phyloP scores from a whole-genome alignment of 78 protist species.

The Ministeria vibrans region DNA sequence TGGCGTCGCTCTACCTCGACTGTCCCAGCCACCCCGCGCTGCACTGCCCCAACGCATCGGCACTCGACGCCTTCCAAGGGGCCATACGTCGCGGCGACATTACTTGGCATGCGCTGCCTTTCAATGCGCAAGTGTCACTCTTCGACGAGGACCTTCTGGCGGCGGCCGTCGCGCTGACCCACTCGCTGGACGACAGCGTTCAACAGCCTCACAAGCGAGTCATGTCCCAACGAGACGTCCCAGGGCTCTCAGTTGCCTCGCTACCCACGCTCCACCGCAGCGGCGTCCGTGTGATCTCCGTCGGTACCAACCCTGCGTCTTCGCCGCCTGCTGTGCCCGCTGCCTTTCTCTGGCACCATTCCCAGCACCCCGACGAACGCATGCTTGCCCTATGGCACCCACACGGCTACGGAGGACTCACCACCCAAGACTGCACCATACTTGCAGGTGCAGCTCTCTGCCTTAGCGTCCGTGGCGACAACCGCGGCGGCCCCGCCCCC shows the following conservation, averaged over 20 bases:
- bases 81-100: constrained; percentile 3
- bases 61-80: background rate
- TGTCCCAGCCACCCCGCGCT: background rate
- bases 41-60: background rate
- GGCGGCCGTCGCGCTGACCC: background rate
- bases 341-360: background rate
- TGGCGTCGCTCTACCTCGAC: background rate
- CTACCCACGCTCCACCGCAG: background rate
- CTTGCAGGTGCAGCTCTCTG: background rate
- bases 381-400: constrained; percentile 1
- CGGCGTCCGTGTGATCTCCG: constrained; percentile 3
- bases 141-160: background rate
- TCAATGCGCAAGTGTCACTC: background rate
- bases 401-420: constrained; percentile 1
- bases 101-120: constrained; percentile 13
- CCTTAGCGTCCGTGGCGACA: background rate
- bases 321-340: background rate
- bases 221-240: constrained; percentile 22
- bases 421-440: background rate
- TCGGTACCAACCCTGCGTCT: constrained; percentile 8
- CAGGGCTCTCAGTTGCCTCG: background rate
- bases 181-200: background rate
- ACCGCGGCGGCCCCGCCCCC: background rate
- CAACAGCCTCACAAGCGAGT: background rate
- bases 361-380: background rate